Evolutionary conservation across 2,329 filamentous ascomycete genomes (phyloP).

Genomic region (Apiospora marii): DNA sequence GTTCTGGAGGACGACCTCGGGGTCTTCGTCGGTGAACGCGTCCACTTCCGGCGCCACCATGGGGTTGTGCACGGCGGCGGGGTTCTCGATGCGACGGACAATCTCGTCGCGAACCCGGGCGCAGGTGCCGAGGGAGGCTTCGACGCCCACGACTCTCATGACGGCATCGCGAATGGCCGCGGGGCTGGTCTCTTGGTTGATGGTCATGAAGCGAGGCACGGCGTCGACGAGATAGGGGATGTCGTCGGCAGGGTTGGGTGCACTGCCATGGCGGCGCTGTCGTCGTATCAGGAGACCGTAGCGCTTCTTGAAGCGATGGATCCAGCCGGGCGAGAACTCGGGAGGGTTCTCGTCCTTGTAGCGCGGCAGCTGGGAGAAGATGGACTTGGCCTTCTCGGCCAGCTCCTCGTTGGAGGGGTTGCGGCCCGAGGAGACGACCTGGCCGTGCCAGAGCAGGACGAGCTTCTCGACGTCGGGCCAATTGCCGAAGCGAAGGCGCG

Average conservation of each 20-base stretch:
- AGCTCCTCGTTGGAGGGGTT: conserved; percentile 70
- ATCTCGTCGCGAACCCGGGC: conserved; percentile 67
- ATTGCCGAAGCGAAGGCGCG: conserved; percentile 68
- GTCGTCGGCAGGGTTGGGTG: conserved; percentile 60
- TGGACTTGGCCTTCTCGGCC: conserved; percentile 67
- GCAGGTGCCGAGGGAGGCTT: conserved; percentile 60
- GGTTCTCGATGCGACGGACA: conserved; percentile 51
- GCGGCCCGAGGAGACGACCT: conserved; percentile 58
- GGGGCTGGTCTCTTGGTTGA: conserved; percentile 65
- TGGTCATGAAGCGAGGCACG: conserved; percentile 65
- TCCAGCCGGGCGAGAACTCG: conserved; percentile 70
- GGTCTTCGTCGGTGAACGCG: conserved; percentile 57
- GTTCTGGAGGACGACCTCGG: conserved; percentile 66
- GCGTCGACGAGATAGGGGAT: conserved; percentile 68
- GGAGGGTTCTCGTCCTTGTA: conserved; percentile 68
- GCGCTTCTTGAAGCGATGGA: conserved; percentile 70
- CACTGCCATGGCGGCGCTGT: conserved; percentile 60
- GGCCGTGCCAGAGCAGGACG: conserved; percentile 72
- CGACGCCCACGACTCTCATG: conserved; percentile 62
- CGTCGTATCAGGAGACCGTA: conserved; percentile 66
- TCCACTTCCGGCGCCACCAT: conserved; percentile 35
- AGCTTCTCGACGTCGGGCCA: conserved; percentile 80
- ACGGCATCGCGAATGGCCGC: conserved; percentile 66
- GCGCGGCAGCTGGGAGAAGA: conserved; percentile 65
- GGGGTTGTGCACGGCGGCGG: conserved; percentile 43